phyloP scores from a whole-genome alignment of 768 basidiomycete genomes.

The Termitomyces sp. region DNA sequence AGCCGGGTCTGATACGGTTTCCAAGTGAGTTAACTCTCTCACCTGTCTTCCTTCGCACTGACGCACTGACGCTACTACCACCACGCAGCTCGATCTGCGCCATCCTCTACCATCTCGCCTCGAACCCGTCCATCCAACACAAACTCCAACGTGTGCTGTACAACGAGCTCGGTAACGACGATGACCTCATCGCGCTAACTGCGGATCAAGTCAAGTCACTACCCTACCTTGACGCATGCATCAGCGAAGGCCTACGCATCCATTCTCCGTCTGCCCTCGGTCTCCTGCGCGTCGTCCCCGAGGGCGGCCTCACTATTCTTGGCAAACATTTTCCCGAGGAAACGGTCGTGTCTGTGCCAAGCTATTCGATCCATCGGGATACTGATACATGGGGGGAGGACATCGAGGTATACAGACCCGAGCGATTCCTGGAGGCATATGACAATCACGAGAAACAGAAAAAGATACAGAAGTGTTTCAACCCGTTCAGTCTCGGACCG shows the following conservation, averaged over 20 bases:
- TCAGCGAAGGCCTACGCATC: slow-evolving; percentile 79
- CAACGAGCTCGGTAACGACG: slow-evolving; percentile 54
- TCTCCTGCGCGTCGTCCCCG: slow-evolving; percentile 72
- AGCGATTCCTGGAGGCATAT: slow-evolving; percentile 70
- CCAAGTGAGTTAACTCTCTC: slow-evolving; percentile 53
- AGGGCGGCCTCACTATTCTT: slow-evolving; percentile 59
- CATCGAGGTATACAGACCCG: slow-evolving; percentile 67
- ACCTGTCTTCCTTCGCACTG: neutral
- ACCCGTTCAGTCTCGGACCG: slow-evolving; percentile 83
- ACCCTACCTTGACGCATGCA: slow-evolving; percentile 80
- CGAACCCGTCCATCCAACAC: slow-evolving; percentile 54
- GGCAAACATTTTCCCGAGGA: slow-evolving; percentile 65
- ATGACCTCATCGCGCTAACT: slow-evolving; percentile 42
- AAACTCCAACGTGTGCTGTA: slow-evolving; percentile 77
- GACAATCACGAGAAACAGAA: slow-evolving; percentile 33
- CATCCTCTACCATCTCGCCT: slow-evolving; percentile 79
- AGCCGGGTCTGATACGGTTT: slow-evolving; percentile 89
- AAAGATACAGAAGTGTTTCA: slow-evolving; percentile 66
- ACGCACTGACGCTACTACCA: neutral
- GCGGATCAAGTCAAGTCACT: slow-evolving; percentile 68
- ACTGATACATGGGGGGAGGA: slow-evolving; percentile 72
- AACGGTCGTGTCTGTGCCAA: slow-evolving; percentile 75
- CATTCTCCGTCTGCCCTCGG: slow-evolving; percentile 84
- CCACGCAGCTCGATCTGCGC: slow-evolving; percentile 74
- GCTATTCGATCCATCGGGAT: slow-evolving; percentile 79